A percentile compares a stretch with the other conserved stretches of the same genome.
These are phyloP conservation scores for Penicillium psychrofluorescens DNA, from an alignment of 495 filamentous ascomycete genomes.

Conservation along the genomic window DNA sequence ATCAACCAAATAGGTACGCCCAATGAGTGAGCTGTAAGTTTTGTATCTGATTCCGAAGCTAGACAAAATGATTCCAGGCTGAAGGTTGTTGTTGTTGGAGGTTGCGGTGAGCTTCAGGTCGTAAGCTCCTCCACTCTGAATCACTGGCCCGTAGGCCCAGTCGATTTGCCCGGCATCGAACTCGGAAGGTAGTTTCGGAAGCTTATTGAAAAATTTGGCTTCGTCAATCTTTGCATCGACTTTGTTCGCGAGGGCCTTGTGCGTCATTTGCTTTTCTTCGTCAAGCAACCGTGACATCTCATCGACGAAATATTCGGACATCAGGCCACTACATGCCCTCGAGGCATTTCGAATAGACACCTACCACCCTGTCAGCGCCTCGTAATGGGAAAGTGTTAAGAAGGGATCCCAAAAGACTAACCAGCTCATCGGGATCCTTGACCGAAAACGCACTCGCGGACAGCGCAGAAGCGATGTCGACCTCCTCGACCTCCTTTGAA, in stretches of 20 bases:
- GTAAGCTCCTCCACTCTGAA: constrained; percentile 94
- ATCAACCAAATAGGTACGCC: constrained; percentile 90
- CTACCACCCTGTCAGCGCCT: constrained; percentile 16
- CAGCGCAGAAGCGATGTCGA: constrained; percentile 76
- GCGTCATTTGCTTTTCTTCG: constrained; percentile 91
- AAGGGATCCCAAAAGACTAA: constrained; percentile 22
- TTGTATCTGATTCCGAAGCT: constrained; percentile 90
- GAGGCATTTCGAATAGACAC: constrained; percentile 90
- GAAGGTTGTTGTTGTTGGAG: constrained; percentile 76
- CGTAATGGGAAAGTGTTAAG: too few species aligned
- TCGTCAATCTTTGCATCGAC: constrained; percentile 89
- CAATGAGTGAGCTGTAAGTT: constrained; percentile 85
- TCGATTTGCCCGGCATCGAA: constrained; percentile 91
- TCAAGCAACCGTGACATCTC: constrained; percentile 95
- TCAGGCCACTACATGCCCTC: constrained; percentile 81
- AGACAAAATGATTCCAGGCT: constrained; percentile 85
- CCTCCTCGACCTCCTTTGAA: constrained; percentile 78
- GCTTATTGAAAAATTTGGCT: constrained; percentile 80
- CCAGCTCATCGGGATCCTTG: constrained; percentile 91
- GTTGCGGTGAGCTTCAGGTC: constrained; percentile 73
- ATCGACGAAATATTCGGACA: constrained; percentile 92
- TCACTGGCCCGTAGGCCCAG: constrained; percentile 83
- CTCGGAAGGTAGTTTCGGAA: constrained; percentile 71
- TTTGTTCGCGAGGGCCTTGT: constrained; percentile 73
- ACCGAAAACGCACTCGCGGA: constrained; percentile 81